These are phyloP conservation scores for Nicotiana attenuata DNA, from an alignment of 257 asterid genomes.

Conservation along the genomic window DNA sequence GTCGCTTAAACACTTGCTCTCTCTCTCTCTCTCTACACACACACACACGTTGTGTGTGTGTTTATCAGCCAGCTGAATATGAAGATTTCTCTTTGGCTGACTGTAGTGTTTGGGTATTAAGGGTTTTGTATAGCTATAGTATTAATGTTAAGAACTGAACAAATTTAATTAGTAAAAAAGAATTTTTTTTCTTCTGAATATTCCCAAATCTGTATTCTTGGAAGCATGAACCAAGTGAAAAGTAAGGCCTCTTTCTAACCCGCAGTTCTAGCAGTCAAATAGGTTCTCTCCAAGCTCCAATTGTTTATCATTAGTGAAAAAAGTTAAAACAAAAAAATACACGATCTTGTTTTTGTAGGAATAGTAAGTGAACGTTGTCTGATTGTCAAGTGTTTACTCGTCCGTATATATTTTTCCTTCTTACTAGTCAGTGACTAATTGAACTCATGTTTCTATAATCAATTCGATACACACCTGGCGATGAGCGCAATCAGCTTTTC, in stretches of 20 bases:
- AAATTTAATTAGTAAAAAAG: neutral
- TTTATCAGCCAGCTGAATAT: neutral
- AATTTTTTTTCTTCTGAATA: neutral
- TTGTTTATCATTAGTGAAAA: neutral
- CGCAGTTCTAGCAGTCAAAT: neutral
- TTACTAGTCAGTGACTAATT: neutral
- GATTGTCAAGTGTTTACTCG: neutral
- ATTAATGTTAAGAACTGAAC: slow-evolving; percentile 1
- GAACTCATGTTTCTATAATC: neutral
- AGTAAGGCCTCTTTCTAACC: neutral
- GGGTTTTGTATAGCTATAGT: neutral
- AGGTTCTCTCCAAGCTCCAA: neutral
- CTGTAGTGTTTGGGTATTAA: neutral
- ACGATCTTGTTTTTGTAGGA: neutral
- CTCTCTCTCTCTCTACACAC: neutral
- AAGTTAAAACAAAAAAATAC: neutral
- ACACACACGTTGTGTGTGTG: neutral
- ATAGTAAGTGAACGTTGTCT: neutral
- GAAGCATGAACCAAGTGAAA: neutral
- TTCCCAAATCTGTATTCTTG: neutral
- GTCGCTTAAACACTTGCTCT: neutral
- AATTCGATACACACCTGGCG: neutral
- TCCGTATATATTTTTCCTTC: neutral
- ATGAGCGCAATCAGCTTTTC: neutral
- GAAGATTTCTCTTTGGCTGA: neutral